Percentiles rank a stretch among this genome's conserved stretches.
Conservation (phyloP, 192 early-diverging fungal genomes). For the Rhizoclosmatium globosum region DNA sequence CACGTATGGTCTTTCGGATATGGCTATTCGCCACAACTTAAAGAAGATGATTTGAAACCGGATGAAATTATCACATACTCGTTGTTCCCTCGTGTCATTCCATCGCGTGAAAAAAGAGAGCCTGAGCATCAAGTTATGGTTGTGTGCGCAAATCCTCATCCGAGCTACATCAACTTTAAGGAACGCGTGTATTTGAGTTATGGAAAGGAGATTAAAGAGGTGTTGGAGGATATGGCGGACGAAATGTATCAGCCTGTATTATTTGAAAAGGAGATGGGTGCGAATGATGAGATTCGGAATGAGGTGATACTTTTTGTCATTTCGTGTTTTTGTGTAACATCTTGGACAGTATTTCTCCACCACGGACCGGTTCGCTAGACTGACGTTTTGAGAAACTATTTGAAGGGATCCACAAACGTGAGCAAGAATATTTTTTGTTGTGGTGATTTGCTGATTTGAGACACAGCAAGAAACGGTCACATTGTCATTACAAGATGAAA, state of each 20-base stretch:
- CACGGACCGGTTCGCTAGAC: constrained; percentile 26
- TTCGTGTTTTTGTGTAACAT: background rate
- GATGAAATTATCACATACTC: constrained; percentile 51
- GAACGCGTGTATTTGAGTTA: constrained; percentile 46
- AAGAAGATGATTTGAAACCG: constrained; percentile 45
- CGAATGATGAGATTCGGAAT: constrained; percentile 13
- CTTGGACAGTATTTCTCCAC: constrained; percentile 26
- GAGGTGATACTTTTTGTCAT: constrained; percentile 4
- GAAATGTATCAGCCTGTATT: background rate
- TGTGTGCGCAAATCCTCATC: constrained; percentile 53
- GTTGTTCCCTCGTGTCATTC: constrained; percentile 56
- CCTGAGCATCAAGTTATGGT: constrained; percentile 46
- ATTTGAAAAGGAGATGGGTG: constrained; percentile 38
- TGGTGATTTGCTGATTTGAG: background rate
- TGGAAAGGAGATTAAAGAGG: constrained; percentile 35
- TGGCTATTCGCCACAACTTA: constrained; percentile 48
- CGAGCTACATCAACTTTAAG: constrained; percentile 46
- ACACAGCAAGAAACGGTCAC: constrained; percentile 25
- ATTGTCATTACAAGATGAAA: constrained; percentile 7
- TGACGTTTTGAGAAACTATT: constrained; percentile 38
- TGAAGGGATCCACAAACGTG: constrained; percentile 33
- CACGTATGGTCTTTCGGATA: constrained; percentile 62
- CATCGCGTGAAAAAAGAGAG: constrained; percentile 36
- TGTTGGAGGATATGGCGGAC: constrained; percentile 22
- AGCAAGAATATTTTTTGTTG: background rate